Percentiles rank a stretch among this genome's conserved stretches.
Conservation (phyloP, 768 basidiomycete genomes). For the Thelephora aurantiotincta region DNA sequence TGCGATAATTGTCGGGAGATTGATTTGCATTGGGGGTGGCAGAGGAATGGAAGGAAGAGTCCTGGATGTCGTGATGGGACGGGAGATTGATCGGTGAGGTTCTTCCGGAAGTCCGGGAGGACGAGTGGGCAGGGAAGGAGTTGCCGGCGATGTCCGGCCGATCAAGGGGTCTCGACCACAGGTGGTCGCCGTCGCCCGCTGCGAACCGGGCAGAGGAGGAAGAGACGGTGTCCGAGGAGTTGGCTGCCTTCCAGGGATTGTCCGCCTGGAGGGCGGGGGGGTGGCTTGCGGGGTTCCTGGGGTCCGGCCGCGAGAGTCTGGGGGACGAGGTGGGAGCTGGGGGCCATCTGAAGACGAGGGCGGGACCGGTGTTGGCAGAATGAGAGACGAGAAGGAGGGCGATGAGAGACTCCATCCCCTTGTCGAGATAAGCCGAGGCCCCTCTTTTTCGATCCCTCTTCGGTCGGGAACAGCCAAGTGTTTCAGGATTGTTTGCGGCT, state of each 20-base stretch:
- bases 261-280: conserved; percentile 34
- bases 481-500: background rate
- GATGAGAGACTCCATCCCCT: conserved; percentile 43
- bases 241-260: conserved; percentile 61
- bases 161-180: conserved; percentile 45
- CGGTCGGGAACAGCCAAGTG: background rate
- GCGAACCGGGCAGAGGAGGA: conserved; percentile 5
- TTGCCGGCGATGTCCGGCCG: conserved; percentile 32
- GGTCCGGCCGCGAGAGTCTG: conserved; percentile 59
- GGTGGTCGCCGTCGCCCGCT: conserved; percentile 29
- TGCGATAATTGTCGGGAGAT: conserved; percentile 39
- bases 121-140: conserved; percentile 35
- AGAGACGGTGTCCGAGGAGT: conserved; percentile 25
- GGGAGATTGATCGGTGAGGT: too few species aligned
- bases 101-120: conserved; percentile 22
- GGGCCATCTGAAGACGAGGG: conserved; percentile 77
- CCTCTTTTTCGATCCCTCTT: conserved; percentile 1
- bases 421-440: background rate
- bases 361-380: conserved; percentile 60
- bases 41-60: too few species aligned
- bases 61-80: too few species aligned
- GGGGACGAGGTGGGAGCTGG: conserved; percentile 48
- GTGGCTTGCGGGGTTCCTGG: conserved; percentile 25
- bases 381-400: conserved; percentile 75
- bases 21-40: too few species aligned